Percentiles rank a stretch among this genome's conserved stretches.
phyloP scores from a whole-genome alignment of 1,284 basidiomycete genomes.

The Fomes fomentarius region DNA sequence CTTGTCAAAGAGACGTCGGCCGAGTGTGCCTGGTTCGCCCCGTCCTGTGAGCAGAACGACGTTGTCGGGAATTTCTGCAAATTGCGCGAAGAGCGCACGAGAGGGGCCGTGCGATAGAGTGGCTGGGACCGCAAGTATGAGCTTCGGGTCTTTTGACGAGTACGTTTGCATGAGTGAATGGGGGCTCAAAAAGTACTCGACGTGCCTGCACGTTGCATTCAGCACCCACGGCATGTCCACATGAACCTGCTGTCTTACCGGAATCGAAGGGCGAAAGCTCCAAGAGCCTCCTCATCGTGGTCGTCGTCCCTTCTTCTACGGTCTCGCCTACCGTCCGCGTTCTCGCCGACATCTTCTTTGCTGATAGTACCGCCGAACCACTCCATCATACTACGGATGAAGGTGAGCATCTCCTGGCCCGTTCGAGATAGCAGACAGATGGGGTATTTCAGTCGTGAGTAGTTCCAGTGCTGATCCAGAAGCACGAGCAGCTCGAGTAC shows the following conservation, averaged over 20 bases:
- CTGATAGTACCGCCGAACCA: constrained; percentile 96
- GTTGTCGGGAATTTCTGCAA: constrained; percentile 82
- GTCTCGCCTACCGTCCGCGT: constrained; percentile 52
- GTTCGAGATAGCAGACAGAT: constrained; percentile 93
- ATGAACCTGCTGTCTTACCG: constrained; percentile 47
- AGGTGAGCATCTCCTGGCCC: constrained; percentile 92
- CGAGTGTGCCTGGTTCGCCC: constrained; percentile 82
- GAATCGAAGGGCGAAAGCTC: constrained; percentile 77
- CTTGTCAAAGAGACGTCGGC: constrained; percentile 78
- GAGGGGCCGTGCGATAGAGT: constrained; percentile 94
- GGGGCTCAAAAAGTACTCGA: constrained; percentile 88
- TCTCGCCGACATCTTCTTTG: constrained; percentile 85
- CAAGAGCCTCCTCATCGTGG: constrained; percentile 76
- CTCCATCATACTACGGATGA: constrained; percentile 97
- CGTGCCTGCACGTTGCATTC: constrained; percentile 54
- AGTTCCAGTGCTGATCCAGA: constrained; percentile 98
- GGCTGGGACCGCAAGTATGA: constrained; percentile 92
- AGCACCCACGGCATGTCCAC: not conserved
- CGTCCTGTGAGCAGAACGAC: constrained; percentile 82
- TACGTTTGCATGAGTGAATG: constrained; percentile 82
- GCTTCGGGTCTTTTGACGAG: constrained; percentile 86
- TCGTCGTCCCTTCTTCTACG: constrained; percentile 66
- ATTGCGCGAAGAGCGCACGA: constrained; percentile 81
- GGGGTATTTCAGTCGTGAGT: constrained; percentile 77
- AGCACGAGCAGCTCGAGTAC: constrained; percentile 93